These are phyloP conservation scores for Penicillium freii DNA, from an alignment of 2,329 filamentous ascomycete species.

Conservation along the genomic window DNA sequence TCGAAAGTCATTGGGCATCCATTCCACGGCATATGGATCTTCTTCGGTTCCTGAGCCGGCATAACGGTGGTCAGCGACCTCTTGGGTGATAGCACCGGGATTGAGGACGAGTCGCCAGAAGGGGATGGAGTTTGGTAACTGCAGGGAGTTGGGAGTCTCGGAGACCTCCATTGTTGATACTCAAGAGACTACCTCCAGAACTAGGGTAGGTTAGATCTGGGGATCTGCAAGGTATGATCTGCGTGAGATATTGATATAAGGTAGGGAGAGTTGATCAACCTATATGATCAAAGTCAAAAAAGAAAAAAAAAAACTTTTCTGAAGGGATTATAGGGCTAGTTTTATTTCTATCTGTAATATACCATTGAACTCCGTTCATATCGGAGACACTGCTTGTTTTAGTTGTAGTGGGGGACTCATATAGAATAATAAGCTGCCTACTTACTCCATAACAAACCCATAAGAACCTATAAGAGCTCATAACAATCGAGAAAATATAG, in stretches of 20 bases:
- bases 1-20: constrained; percentile 44
- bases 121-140: constrained; percentile 26
- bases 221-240: neutral
- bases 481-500: neutral
- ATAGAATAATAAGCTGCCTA: neutral
- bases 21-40: constrained; percentile 46
- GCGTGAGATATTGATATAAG: neutral
- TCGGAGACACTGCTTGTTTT: constrained; percentile 4
- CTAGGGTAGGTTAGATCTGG: neutral
- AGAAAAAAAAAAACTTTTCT: neutral
- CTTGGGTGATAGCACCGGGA: constrained; percentile 37
- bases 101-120: constrained; percentile 36
- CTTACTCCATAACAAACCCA: neutral
- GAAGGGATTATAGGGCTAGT: neutral
- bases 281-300: neutral
- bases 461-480: neutral
- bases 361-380: neutral
- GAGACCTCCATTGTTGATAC: constrained; percentile 9
- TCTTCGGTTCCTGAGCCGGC: constrained; percentile 42
- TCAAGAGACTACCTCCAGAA: neutral
- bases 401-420: neutral
- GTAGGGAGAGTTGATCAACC: too few species aligned
- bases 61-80: constrained; percentile 33
- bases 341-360: neutral
- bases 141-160: constrained; percentile 7